A percentile compares a stretch with the other conserved stretches of the same genome.
phyloP scores from a whole-genome alignment of 2,329 filamentous ascomycete species.

The Alternaria sp. region DNA sequence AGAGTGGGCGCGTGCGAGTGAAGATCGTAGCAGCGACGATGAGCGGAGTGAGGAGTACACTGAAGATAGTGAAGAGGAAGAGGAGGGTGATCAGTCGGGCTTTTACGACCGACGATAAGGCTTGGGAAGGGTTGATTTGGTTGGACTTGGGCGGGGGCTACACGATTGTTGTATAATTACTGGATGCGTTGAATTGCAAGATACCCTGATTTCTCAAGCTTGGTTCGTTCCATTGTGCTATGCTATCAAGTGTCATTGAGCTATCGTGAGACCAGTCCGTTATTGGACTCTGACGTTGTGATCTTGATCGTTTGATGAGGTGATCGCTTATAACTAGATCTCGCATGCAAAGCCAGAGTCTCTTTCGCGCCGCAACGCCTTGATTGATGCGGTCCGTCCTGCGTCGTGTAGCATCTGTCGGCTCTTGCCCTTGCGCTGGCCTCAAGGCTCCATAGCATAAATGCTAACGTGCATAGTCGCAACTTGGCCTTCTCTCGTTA shows the following conservation, averaged over 20 bases:
- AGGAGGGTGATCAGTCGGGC: slow-evolving; percentile 40
- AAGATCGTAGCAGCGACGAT: slow-evolving; percentile 29
- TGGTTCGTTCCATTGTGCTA: neutral
- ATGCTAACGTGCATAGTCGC: neutral
- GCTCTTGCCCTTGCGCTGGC: slow-evolving; percentile 1
- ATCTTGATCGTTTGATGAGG: neutral
- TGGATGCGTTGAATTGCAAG: slow-evolving; percentile 8
- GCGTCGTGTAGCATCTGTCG: neutral
- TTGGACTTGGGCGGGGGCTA: neutral
- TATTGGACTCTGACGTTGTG: neutral
- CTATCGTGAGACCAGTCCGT: neutral
- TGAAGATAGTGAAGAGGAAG: neutral
- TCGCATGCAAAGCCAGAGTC: neutral
- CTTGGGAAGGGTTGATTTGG: neutral
- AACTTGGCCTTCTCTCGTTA: neutral
- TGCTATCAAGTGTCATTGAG: neutral
- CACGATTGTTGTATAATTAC: neutral
- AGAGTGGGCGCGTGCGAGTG: slow-evolving; percentile 47
- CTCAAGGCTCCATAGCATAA: neutral
- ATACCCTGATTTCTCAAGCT: slow-evolving; percentile 8
- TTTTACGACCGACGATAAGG: slow-evolving; percentile 23
- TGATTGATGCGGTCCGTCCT: neutral
- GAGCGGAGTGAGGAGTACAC: slow-evolving; percentile 44
- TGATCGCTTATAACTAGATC: neutral
- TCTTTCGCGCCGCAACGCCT: neutral